Evolutionary conservation across 768 basidiomycete species (phyloP), one percentile per base, ranked within the genome.

Genomic region (Grammothele lineata): DNA sequence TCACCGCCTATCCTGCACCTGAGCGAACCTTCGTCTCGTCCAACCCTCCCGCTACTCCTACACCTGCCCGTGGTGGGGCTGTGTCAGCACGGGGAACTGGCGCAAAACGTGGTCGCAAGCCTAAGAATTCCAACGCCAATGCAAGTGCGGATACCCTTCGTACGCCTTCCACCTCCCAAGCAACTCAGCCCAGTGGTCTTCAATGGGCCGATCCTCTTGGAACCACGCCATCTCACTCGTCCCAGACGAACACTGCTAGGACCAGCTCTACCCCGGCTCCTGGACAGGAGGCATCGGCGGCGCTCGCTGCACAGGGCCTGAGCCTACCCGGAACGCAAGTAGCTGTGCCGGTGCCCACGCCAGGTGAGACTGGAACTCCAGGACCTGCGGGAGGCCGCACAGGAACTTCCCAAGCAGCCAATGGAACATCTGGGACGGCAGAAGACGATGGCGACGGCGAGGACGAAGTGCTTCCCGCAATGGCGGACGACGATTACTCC

Each of bases 401-500:
- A 5, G 22, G 22, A 2, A n/a, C 42, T 3, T 5, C 45, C 8
- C 21, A 19, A 14, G 46, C 38, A 15, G 18, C 54, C 1, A 45
- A 48, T 14, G 22, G 37, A 23, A 37, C 51, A 17, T 3, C 59
- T 53, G 24, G 51, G 51, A 18, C 53, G 50, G 32, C 44, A 50
- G 71, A 72, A 26, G 77, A 75, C 39, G 76, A 85, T n/a, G 86
- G 67, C 0, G 88, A 84, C 47, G 86, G 76, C 9, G 87, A 90
- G 40, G 88, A 91, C 48, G 87, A 91, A 54, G 62, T 87, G 35
- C 61, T 89, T 26, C 86, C 87, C 36, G 86, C 85, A 7, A 90
- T 91, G 88, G 88, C 87, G 1, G 89, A 92, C 51, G 89, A 91
- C 51, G 89, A 91, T 53, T 91, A 89, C 63, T 88, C 87, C 10